These are phyloP conservation scores for Parmales sp. DNA, from an alignment of 108 stramenopile genomes.

Conservation along the genomic window DNA sequence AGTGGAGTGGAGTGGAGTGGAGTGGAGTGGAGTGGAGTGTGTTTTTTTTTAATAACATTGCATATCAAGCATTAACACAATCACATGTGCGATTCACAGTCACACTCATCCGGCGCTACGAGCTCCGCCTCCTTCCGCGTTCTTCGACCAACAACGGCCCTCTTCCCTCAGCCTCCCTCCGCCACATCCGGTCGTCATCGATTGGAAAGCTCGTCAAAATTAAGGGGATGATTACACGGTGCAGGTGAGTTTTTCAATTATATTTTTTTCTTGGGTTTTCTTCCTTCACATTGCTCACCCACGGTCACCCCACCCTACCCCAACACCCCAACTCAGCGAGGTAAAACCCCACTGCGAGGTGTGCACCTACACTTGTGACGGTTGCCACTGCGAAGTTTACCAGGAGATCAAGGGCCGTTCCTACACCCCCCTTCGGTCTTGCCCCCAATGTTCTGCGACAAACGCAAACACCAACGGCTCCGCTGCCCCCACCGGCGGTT, in stretches of 20 bases:
- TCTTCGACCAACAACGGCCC: background rate
- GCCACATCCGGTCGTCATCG: constrained; percentile 61
- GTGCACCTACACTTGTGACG: constrained; percentile 95
- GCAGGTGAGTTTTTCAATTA: too few relatives aligned
- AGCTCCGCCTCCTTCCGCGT: background rate
- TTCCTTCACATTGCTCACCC: too few relatives aligned
- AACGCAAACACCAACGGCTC: too few relatives aligned
- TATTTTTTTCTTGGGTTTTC: too few relatives aligned
- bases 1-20: too few relatives aligned
- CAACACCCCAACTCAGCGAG: too few relatives aligned
- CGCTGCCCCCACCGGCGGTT: background rate
- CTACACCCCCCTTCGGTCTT: constrained; percentile 64
- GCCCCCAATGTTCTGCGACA: too few relatives aligned
- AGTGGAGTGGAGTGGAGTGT: background rate
- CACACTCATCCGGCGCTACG: background rate
- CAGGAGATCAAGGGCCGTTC: constrained; percentile 65
- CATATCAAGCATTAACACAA: too few relatives aligned
- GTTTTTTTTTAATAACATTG: too few relatives aligned
- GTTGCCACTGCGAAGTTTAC: constrained; percentile 88
- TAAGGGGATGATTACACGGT: constrained; percentile 81
- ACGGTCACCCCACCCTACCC: too few relatives aligned
- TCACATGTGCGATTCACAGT: too few relatives aligned
- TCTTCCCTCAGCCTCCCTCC: constrained; percentile 37
- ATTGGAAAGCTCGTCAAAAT: constrained; percentile 87
- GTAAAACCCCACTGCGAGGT: constrained; percentile 90